Percentiles rank a stretch among this genome's conserved stretches.
Evolutionary conservation across 2,329 filamentous ascomycete species (phyloP).

Genomic region (Gyromitra esculenta): DNA sequence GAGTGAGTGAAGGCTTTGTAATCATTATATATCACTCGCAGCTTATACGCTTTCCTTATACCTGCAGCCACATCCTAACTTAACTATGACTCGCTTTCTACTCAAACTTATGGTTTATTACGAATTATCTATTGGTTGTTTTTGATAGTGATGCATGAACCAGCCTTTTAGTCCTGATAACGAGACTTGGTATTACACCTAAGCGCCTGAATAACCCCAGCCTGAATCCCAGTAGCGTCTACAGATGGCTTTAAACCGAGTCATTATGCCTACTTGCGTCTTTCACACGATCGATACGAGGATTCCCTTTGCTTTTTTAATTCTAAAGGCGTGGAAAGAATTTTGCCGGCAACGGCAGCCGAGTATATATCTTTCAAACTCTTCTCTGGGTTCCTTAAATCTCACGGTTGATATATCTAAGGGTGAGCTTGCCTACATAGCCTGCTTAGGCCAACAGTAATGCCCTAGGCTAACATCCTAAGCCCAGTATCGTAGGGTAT

Average conservation of each 20-base stretch:
- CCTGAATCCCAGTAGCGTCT: not conserved
- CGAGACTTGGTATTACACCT: not conserved
- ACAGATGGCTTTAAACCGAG: not conserved
- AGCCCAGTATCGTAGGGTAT: too few species aligned
- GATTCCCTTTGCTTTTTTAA: not conserved
- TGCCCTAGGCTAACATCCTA: too few species aligned
- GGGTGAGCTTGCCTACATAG: too few species aligned
- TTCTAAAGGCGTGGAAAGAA: not conserved
- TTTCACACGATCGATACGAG: slow-evolving; percentile 1
- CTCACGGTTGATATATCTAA: too few species aligned
- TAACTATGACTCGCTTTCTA: too few species aligned
- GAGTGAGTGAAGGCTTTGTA: not conserved
- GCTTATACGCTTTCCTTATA: too few species aligned
- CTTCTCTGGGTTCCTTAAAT: too few species aligned
- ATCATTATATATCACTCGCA: slow-evolving; percentile 37
- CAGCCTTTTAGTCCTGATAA: not conserved
- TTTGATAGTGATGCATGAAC: not conserved
- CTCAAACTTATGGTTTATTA: not conserved
- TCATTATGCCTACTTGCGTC: not conserved
- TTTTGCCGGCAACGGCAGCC: too few species aligned
- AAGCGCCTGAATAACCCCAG: not conserved
- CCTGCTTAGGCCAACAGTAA: too few species aligned
- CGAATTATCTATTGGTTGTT: not conserved
- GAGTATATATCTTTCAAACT: too few species aligned
- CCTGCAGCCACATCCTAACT: not conserved